Percentiles rank a stretch among this genome's conserved stretches.
phyloP scores from a whole-genome alignment of 140 eudicot species.

The Senecio squalidus region DNA sequence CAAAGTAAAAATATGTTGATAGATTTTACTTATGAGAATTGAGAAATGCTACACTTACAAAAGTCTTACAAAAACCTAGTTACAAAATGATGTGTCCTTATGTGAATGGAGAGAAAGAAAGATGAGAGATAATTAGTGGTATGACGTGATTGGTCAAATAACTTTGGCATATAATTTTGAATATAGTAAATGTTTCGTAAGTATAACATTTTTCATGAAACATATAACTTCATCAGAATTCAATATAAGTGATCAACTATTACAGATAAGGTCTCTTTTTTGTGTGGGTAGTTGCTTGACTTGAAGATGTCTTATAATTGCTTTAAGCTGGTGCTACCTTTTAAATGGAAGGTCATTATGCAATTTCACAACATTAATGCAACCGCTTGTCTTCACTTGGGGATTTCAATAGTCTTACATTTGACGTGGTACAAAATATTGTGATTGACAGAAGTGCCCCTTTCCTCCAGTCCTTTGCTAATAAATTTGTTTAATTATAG shows the following conservation, averaged over 20 bases:
- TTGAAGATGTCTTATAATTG: neutral
- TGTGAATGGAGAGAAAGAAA: no score
- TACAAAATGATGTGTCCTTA: no score
- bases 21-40: no score
- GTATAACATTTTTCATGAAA: no score
- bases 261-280: neutral
- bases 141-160: no score
- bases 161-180: no score
- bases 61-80: no score
- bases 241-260: neutral
- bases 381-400: slow-evolving; percentile 1
- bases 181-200: no score
- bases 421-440: neutral
- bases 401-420: neutral
- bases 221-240: no score
- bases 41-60: no score
- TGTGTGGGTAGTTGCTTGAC: neutral
- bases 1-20: no score
- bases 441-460: neutral
- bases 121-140: no score
- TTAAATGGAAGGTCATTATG: slow-evolving; percentile 23
- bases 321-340: slow-evolving; percentile 12
- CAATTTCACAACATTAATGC: slow-evolving; percentile 6
- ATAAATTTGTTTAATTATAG: neutral
- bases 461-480: neutral